A percentile compares a stretch with the other conserved stretches of the same genome.
Evolutionary conservation across 371 early-diverging fungal species (phyloP).

Genomic region (Fennellomyces sp.): DNA sequence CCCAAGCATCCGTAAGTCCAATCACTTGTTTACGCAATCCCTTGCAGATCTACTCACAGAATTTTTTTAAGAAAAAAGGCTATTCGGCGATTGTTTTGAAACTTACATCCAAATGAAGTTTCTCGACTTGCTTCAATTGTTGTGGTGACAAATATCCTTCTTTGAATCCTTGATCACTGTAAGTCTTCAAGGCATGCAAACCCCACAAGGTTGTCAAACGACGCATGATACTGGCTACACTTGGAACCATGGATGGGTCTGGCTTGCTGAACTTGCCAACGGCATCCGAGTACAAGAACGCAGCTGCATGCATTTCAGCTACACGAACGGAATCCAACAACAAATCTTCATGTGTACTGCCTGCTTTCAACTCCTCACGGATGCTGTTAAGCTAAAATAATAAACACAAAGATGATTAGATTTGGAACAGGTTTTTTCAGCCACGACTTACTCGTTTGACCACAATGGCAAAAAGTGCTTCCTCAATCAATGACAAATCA

Average conservation of each 20-base stretch:
- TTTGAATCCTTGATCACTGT: conserved; percentile 53
- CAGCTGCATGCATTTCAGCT: conserved; percentile 42
- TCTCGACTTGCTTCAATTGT: conserved; percentile 49
- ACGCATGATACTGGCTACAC: conserved; percentile 28
- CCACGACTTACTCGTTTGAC: conserved; percentile 37
- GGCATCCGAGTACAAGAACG: conserved; percentile 28
- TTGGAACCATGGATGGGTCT: conserved; percentile 17
- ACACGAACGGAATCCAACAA: conserved; percentile 39
- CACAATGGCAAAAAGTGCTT: conserved; percentile 33
- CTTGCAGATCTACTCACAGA: conserved; percentile 35
- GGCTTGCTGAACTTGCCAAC: conserved; percentile 33
- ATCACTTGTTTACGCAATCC: conserved; percentile 60
- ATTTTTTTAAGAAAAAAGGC: neutral
- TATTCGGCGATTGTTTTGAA: too few relatives aligned
- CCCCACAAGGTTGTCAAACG: conserved; percentile 41
- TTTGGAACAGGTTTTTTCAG: neutral
- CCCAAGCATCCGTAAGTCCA: conserved; percentile 65
- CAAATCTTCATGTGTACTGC: conserved; percentile 19
- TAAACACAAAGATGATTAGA: neutral
- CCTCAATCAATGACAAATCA: conserved; percentile 28
- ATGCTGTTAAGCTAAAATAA: conserved; percentile 29
- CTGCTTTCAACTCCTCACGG: conserved; percentile 16
- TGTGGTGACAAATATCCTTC: conserved; percentile 52
- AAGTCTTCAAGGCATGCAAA: conserved; percentile 40
- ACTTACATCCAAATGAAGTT: conserved; percentile 38